Conservation (phyloP, 306 rosid genomes). For the Nissolia schottii region DNA sequence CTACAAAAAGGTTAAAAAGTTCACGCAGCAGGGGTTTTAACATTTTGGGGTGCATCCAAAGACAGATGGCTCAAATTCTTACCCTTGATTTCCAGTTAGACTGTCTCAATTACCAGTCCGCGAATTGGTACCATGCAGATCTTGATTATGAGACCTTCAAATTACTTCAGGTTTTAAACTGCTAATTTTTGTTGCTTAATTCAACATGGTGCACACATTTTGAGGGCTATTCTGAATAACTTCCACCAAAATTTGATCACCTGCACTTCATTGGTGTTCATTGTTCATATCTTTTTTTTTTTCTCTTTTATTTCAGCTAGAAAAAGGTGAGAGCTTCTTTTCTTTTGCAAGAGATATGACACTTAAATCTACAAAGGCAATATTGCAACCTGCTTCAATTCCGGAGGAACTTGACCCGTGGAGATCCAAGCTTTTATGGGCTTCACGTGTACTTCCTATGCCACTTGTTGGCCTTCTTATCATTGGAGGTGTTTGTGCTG, state of each 20-base stretch:
- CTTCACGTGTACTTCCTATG: slow-evolving; percentile 95
- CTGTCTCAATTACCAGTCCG: slow-evolving; percentile 68
- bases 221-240: neutral
- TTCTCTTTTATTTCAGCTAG: slow-evolving; percentile 42
- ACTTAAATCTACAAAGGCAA: slow-evolving; percentile 74
- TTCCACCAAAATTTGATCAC: neutral
- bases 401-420: slow-evolving; percentile 80
- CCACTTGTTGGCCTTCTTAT: slow-evolving; percentile 89
- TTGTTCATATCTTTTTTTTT: neutral
- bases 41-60: slow-evolving; percentile 82
- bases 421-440: slow-evolving; percentile 94
- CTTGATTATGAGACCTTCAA: slow-evolving; percentile 92
- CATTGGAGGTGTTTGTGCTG: slow-evolving; percentile 75
- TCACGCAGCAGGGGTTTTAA: slow-evolving; percentile 64
- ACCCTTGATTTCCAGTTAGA: slow-evolving; percentile 84
- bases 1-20: slow-evolving; percentile 45
- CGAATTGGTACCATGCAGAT: slow-evolving; percentile 92
- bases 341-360: slow-evolving; percentile 93
- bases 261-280: neutral
- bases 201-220: neutral
- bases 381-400: slow-evolving; percentile 50
- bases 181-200: neutral
- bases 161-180: slow-evolving; percentile 69
- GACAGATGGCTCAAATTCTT: slow-evolving; percentile 88
- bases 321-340: slow-evolving; percentile 92